These are phyloP conservation scores for Russula lepida DNA, from an alignment of 768 basidiomycete genomes.

Conservation along the genomic window DNA sequence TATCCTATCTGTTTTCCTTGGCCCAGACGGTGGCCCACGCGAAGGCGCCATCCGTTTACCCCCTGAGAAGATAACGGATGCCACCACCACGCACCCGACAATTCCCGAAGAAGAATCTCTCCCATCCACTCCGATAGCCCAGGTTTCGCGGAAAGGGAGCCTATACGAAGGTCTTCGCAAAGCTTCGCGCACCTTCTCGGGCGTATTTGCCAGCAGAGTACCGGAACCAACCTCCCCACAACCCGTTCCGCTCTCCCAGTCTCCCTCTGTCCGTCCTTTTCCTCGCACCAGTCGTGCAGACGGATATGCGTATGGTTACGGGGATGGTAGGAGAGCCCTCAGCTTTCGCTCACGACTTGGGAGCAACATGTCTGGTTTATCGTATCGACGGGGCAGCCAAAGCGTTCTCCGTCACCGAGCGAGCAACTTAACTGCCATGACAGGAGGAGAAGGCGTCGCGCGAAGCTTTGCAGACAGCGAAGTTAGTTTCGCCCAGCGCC, in stretches of 20 bases:
- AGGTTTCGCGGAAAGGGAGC: slow-evolving; percentile 6
- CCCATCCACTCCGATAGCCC: slow-evolving; percentile 38
- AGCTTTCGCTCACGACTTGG: slow-evolving; percentile 15
- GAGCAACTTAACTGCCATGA: slow-evolving; percentile 30
- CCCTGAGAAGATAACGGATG: slow-evolving; percentile 54
- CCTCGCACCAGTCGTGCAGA: slow-evolving; percentile 50
- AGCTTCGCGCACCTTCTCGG: slow-evolving; percentile 43
- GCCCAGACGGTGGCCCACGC: slow-evolving; percentile 82
- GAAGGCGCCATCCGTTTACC: slow-evolving; percentile 78
- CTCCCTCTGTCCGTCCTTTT: slow-evolving; percentile 36
- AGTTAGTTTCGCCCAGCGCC: slow-evolving; percentile 79
- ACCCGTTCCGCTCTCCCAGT: slow-evolving; percentile 30
- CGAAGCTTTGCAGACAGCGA: slow-evolving; percentile 41
- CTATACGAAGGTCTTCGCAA: slow-evolving; percentile 26
- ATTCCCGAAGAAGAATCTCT: slow-evolving; percentile 59
- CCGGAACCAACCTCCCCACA: slow-evolving; percentile 33
- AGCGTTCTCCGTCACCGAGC: slow-evolving; percentile 43
- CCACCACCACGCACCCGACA: slow-evolving; percentile 31
- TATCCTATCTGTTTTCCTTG: slow-evolving; percentile 80
- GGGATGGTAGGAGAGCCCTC: slow-evolving; percentile 34
- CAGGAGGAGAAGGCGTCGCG: slow-evolving; percentile 31
- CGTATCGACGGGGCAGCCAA: slow-evolving; percentile 45
- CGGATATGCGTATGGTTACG: slow-evolving; percentile 78
- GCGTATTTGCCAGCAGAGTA: slow-evolving; percentile 48
- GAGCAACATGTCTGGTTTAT: slow-evolving; percentile 22